These are phyloP conservation scores for Suhomyces canberraensis DNA, from an alignment of 805 yeast species.

Conservation along the genomic window DNA sequence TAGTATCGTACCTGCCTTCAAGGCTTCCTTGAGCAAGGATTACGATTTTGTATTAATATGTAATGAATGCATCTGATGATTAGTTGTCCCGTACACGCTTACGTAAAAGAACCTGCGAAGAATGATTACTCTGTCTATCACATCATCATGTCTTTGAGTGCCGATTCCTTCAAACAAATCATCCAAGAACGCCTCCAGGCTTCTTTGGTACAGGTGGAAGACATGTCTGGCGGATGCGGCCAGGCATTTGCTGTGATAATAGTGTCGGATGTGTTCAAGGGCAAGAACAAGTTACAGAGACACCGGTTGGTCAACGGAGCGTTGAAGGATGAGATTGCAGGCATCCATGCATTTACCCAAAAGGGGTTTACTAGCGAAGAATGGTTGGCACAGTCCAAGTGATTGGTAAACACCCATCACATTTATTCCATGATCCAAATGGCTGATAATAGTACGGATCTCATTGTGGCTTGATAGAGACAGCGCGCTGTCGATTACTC, in stretches of 20 bases:
- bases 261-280: conserved; percentile 66
- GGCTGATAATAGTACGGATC: too few species aligned
- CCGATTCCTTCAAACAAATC: conserved; percentile 42
- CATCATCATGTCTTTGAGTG: conserved; percentile 36
- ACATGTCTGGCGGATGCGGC: conserved; percentile 89
- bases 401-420: too few species aligned
- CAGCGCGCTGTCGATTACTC: too few species aligned
- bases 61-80: too few species aligned
- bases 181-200: conserved; percentile 61
- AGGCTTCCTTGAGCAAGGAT: too few species aligned
- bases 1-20: too few species aligned
- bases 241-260: conserved; percentile 94
- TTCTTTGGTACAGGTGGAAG: conserved; percentile 65
- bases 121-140: too few species aligned
- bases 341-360: conserved; percentile 94
- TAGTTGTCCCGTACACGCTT: too few species aligned
- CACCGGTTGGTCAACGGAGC: conserved; percentile 81
- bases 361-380: conserved; percentile 85
- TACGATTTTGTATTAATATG: background rate
- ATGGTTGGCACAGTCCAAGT: conserved; percentile 48
- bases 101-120: too few species aligned
- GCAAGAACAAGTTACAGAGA: conserved; percentile 81
- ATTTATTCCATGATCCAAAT: too few species aligned
- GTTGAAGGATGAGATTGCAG: conserved; percentile 78
- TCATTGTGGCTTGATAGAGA: too few species aligned